A percentile compares a stretch with the other conserved stretches of the same genome.
phyloP scores from a whole-genome alignment of 352 stramenopile species.

The Phytophthora sp. region DNA sequence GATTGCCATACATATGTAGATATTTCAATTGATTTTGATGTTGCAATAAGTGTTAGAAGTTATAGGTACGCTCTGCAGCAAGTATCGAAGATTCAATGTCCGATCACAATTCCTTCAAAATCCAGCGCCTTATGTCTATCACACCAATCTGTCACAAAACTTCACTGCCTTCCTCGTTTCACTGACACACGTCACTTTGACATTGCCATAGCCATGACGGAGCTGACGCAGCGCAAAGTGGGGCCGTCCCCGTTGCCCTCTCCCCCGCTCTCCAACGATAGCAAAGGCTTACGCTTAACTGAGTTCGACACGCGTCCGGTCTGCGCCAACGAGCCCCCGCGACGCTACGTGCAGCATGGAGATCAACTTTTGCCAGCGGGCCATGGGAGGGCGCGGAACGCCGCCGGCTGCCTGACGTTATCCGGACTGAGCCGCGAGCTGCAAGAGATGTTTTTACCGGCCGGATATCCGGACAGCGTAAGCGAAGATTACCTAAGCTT shows the following conservation, averaged over 20 bases:
- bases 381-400: slow-evolving; percentile 11
- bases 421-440: slow-evolving; percentile 58
- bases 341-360: slow-evolving; percentile 54
- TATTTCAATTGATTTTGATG: no score
- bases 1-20: no score
- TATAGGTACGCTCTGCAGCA: slow-evolving; percentile 9
- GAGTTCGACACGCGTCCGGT: slow-evolving; percentile 69
- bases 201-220: slow-evolving; percentile 17
- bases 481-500: slow-evolving; percentile 94
- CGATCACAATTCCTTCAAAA: slow-evolving; percentile 23
- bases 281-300: slow-evolving; percentile 42
- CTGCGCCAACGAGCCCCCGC: slow-evolving; percentile 52
- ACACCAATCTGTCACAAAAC: neutral
- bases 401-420: slow-evolving; percentile 37
- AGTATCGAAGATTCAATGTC: no score
- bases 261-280: slow-evolving; percentile 18
- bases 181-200: slow-evolving; percentile 11
- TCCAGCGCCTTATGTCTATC: slow-evolving; percentile 7
- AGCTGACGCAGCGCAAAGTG: slow-evolving; percentile 67
- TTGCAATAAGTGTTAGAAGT: no score
- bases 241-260: slow-evolving; percentile 20
- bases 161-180: neutral
- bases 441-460: slow-evolving; percentile 88
- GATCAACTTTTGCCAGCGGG: slow-evolving; percentile 39
- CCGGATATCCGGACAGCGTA: slow-evolving; percentile 85